phyloP scores from a whole-genome alignment of 805 yeast species.

The Ogataea neopini region DNA sequence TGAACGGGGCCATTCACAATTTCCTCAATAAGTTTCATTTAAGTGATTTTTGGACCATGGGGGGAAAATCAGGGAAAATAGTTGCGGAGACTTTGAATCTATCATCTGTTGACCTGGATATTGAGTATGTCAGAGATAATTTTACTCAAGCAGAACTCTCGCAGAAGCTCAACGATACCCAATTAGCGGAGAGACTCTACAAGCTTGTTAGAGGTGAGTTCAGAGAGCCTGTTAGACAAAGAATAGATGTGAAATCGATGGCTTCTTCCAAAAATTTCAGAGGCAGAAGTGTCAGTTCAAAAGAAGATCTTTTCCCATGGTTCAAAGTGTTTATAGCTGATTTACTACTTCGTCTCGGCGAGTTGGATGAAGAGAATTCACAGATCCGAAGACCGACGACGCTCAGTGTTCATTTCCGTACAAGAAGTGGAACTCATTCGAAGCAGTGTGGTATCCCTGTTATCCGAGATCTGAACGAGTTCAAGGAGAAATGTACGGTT shows the following conservation, averaged over 20 bases:
- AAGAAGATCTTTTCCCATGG: conserved; percentile 73
- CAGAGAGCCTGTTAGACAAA: conserved; percentile 52
- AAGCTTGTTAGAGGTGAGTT: conserved; percentile 65
- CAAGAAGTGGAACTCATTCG: conserved; percentile 34
- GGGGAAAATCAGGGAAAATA: conserved; percentile 80
- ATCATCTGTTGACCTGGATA: conserved; percentile 38
- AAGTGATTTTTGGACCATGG: conserved; percentile 84
- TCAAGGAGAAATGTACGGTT: conserved; percentile 31
- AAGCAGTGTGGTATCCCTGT: conserved; percentile 44
- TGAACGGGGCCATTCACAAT: conserved; percentile 44
- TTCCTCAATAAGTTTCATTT: conserved; percentile 66
- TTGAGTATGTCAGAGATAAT: conserved; percentile 52
- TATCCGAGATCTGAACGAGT: conserved; percentile 39
- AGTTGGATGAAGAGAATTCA: conserved; percentile 66
- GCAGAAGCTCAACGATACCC: conserved; percentile 40
- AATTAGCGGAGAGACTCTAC: conserved; percentile 55
- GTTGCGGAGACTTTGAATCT: conserved; percentile 51
- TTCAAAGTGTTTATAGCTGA: conserved; percentile 82
- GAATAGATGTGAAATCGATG: conserved; percentile 80
- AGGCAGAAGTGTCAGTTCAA: conserved; percentile 49
- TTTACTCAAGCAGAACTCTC: conserved; percentile 43
- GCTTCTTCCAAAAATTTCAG: conserved; percentile 81
- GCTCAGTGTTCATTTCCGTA: conserved; percentile 41
- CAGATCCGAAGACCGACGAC: conserved; percentile 55
- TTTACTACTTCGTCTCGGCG: conserved; percentile 65